Percentiles rank a stretch among this genome's conserved stretches.
Conservation (phyloP, 2,329 filamentous ascomycete species). For the Fusarium sp. region DNA sequence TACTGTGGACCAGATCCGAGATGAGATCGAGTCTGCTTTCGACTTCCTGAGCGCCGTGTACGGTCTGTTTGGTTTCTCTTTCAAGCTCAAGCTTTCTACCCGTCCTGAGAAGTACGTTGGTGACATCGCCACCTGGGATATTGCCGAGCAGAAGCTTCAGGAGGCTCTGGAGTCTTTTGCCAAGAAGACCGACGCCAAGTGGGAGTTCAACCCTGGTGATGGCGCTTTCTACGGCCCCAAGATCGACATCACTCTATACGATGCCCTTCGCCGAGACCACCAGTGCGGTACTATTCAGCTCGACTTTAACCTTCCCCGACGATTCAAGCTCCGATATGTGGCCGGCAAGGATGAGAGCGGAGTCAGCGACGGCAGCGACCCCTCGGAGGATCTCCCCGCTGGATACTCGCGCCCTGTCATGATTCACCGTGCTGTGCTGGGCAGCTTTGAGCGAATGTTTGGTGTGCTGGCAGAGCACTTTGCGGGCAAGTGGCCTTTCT, state of each 20-base stretch:
- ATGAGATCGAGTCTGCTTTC: conserved; percentile 80
- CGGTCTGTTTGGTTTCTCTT: conserved; percentile 74
- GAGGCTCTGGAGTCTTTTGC: conserved; percentile 84
- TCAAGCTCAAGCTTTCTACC: conserved; percentile 95
- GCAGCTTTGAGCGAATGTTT: conserved; percentile 75
- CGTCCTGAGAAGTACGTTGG: conserved; percentile 90
- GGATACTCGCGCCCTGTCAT: conserved; percentile 86
- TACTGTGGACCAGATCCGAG: conserved; percentile 55
- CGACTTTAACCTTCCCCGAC: conserved; percentile 79
- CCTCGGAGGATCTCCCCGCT: conserved; percentile 63
- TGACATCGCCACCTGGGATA: conserved; percentile 87
- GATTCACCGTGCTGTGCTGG: conserved; percentile 85
- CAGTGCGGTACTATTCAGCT: conserved; percentile 86
- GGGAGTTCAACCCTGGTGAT: conserved; percentile 94
- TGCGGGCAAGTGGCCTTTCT: conserved; percentile 90
- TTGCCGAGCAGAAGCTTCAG: conserved; percentile 84
- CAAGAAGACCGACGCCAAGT: conserved; percentile 70
- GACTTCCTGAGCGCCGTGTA: conserved; percentile 84
- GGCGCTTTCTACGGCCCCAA: conserved; percentile 99
- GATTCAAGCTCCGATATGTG: conserved; percentile 56
- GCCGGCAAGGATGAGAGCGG: conserved; percentile 64
- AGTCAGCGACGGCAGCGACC: conserved; percentile 58
- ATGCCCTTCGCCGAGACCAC: conserved; percentile 79
- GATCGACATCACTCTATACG: conserved; percentile 95
- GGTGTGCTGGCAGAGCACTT: conserved; percentile 88